Conservation (phyloP, 495 filamentous ascomycete genomes). For the Penicillium paradoxum region DNA sequence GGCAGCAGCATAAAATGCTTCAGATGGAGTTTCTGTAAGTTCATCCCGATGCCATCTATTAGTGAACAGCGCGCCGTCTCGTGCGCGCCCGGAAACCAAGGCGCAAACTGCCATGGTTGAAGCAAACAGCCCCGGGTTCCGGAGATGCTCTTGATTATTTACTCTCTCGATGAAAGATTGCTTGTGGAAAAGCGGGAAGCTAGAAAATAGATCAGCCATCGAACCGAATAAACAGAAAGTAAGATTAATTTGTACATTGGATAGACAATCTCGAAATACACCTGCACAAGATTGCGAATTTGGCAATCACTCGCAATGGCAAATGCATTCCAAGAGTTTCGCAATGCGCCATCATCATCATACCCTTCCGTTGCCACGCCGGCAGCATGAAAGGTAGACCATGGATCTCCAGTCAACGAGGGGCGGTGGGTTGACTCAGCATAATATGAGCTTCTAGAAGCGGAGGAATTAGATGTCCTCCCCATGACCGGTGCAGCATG, state of each 20-base stretch:
- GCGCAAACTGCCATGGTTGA: constrained; percentile 48
- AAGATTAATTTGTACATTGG: constrained; percentile 21
- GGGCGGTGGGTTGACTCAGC: constrained; percentile 13
- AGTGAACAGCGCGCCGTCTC: constrained; percentile 42
- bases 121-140: constrained; percentile 40
- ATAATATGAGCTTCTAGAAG: constrained; percentile 18
- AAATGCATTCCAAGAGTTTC: constrained; percentile 31
- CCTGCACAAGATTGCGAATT: constrained; percentile 32
- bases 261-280: constrained; percentile 44
- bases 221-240: neutral
- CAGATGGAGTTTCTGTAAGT: constrained; percentile 28
- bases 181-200: constrained; percentile 48
- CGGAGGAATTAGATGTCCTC: constrained; percentile 16
- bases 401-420: constrained; percentile 19
- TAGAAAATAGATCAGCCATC: constrained; percentile 13
- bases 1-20: constrained; percentile 46
- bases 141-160: constrained; percentile 34
- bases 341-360: constrained; percentile 24
- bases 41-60: constrained; percentile 24
- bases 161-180: constrained; percentile 34
- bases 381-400: constrained; percentile 19
- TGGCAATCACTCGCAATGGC: constrained; percentile 26
- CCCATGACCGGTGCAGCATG: constrained; percentile 1
- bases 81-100: constrained; percentile 38
- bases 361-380: constrained; percentile 21